These are phyloP conservation scores for Candida jianshihensis DNA, from an alignment of 805 yeast species.

Conservation along the genomic window DNA sequence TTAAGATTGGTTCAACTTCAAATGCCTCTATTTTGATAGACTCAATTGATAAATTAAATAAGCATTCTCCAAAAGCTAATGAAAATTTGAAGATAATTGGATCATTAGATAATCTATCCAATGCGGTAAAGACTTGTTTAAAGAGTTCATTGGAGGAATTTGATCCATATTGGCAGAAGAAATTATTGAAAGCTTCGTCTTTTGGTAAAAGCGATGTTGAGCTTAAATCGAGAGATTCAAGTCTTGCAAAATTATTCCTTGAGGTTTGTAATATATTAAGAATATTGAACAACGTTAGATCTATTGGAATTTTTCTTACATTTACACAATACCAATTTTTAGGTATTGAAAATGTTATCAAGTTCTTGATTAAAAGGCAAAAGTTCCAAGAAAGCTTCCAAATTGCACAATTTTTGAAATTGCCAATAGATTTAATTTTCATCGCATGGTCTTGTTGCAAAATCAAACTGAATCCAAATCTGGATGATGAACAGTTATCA, in stretches of 20 bases:
- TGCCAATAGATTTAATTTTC: constrained; percentile 48
- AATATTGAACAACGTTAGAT: constrained; percentile 63
- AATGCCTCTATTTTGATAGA: constrained; percentile 81
- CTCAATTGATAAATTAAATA: constrained; percentile 59
- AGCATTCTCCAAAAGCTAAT: constrained; percentile 74
- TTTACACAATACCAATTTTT: constrained; percentile 41
- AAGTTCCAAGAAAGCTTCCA: constrained; percentile 57
- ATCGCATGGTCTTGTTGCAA: constrained; percentile 77
- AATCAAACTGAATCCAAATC: constrained; percentile 44
- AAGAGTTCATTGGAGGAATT: constrained; percentile 74
- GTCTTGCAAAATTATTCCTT: constrained; percentile 33
- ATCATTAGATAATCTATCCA: constrained; percentile 34
- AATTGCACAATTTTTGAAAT: constrained; percentile 43
- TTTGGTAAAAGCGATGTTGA: constrained; percentile 65
- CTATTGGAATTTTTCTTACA: constrained; percentile 66
- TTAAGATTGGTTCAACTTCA: constrained; percentile 76
- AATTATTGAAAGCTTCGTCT: constrained; percentile 68
- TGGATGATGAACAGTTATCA: constrained; percentile 55
- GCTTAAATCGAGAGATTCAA: constrained; percentile 24
- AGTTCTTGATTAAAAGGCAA: constrained; percentile 50
- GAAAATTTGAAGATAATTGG: constrained; percentile 58
- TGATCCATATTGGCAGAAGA: constrained; percentile 74
- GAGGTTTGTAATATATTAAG: constrained; percentile 54
- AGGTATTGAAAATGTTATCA: constrained; percentile 51
- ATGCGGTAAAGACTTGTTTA: constrained; percentile 68